Evolutionary conservation across 1,284 basidiomycete species (phyloP).

Genomic region (Sanguinoderma infundibulare): DNA sequence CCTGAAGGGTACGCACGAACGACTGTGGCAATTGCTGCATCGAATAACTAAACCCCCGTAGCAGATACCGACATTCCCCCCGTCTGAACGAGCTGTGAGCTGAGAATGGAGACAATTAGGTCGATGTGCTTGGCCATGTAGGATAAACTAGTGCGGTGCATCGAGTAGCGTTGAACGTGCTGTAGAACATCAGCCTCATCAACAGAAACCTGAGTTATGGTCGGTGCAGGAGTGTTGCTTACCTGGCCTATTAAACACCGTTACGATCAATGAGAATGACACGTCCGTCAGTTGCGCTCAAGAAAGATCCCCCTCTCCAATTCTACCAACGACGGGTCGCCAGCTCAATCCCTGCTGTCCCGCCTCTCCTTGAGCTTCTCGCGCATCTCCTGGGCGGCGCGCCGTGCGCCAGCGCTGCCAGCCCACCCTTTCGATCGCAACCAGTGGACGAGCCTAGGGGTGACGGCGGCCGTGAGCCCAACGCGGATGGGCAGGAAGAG

Average conservation of each 20-base stretch:
- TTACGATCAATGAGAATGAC: neutral
- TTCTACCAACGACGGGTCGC: neutral
- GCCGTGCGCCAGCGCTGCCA: slow-evolving; percentile 65
- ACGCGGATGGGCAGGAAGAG: slow-evolving; percentile 90
- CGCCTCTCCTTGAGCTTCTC: slow-evolving; percentile 46
- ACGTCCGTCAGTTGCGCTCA: neutral
- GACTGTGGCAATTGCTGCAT: neutral
- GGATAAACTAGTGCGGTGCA: slow-evolving; percentile 15
- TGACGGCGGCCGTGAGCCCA: slow-evolving; percentile 87
- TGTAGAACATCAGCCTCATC: slow-evolving; percentile 11
- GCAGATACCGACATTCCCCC: slow-evolving; percentile 26
- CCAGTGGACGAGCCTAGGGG: slow-evolving; percentile 86
- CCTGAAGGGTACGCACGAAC: slow-evolving; percentile 40
- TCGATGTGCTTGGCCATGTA: slow-evolving; percentile 11
- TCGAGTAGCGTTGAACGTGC: slow-evolving; percentile 14
- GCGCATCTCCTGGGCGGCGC: slow-evolving; percentile 67
- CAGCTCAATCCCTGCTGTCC: slow-evolving; percentile 33
- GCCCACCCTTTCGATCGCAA: slow-evolving; percentile 78
- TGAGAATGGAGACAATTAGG: slow-evolving; percentile 9
- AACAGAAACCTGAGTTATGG: neutral
- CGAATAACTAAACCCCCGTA: neutral
- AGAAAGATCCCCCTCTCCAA: neutral
- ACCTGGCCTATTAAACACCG: neutral
- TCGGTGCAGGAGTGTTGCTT: neutral
- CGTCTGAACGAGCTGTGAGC: slow-evolving; percentile 3